A percentile compares a stretch with the other conserved stretches of the same genome.
phyloP scores from a whole-genome alignment of 805 yeast species.

The Ogataea wickerhamii region DNA sequence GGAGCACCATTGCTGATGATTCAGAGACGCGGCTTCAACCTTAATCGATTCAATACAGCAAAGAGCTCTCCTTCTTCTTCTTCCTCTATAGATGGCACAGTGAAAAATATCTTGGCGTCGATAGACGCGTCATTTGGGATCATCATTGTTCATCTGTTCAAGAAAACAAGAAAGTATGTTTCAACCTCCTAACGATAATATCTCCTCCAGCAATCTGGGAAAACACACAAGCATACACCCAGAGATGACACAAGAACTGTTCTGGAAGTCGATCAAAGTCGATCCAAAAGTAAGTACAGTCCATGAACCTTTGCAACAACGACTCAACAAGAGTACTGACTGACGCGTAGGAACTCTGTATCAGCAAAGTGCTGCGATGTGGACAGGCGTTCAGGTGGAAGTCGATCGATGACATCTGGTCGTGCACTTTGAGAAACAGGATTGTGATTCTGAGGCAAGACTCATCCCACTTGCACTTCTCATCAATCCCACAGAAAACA shows the following conservation, averaged over 20 bases:
- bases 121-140: no score
- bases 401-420: conserved; percentile 58
- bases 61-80: no score
- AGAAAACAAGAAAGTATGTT: no score
- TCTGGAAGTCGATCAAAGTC: conserved; percentile 27
- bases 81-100: no score
- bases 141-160: no score
- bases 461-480: conserved; percentile 45
- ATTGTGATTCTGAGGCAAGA: conserved; percentile 67
- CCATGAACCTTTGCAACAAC: no score
- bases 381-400: conserved; percentile 88
- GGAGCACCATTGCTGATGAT: conserved; percentile 41
- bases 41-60: no score
- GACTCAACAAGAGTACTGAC: conserved; percentile 2
- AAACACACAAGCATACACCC: background rate
- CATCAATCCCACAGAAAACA: conserved; percentile 37
- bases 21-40: no score
- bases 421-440: conserved; percentile 55
- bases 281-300: conserved; percentile 4
- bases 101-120: no score
- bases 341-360: conserved; percentile 45
- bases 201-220: no score
- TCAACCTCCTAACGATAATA: no score
- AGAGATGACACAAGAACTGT: conserved; percentile 22
- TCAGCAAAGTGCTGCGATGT: conserved; percentile 67